Percentiles rank a stretch among this genome's conserved stretches.
phyloP scores from a whole-genome alignment of 176 grass and related monocot genomes.

The Eragrostis nindensis region DNA sequence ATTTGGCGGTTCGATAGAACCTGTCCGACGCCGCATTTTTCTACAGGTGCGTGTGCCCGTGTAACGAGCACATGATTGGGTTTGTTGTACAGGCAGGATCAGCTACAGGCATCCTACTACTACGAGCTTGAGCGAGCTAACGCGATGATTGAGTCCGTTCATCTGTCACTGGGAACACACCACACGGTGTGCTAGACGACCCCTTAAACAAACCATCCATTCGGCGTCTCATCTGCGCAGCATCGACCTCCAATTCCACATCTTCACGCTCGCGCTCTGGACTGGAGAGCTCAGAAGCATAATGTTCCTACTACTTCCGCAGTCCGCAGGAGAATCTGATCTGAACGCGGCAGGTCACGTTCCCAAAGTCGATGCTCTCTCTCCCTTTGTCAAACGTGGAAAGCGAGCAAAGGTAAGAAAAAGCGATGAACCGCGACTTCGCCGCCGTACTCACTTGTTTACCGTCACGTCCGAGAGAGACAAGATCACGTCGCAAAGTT shows the following conservation, averaged over 20 bases:
- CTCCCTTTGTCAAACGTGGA: slow-evolving; percentile 11
- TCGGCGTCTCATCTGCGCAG: background rate
- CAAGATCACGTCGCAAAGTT: slow-evolving; percentile 37
- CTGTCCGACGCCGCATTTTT: background rate
- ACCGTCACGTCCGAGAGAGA: slow-evolving; percentile 1
- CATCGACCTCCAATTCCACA: background rate
- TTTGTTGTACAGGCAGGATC: slow-evolving; percentile 10
- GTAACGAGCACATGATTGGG: background rate
- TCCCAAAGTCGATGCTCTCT: background rate
- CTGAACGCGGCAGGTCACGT: background rate
- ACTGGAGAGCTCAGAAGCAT: background rate
- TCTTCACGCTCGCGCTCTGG: too few species aligned
- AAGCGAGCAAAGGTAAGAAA: background rate
- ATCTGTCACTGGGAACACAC: background rate
- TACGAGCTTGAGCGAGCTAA: too few species aligned
- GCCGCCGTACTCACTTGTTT: slow-evolving; percentile 22
- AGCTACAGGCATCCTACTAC: background rate
- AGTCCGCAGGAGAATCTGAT: slow-evolving; percentile 12
- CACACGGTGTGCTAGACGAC: background rate
- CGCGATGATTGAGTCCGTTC: background rate
- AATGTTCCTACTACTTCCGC: background rate
- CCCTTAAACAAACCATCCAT: background rate
- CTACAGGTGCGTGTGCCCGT: background rate
- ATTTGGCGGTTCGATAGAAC: background rate
- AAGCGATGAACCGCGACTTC: background rate